Evolutionary conservation across 192 early-diverging fungal species (phyloP).

Genomic region (Glomus cerebriforme): DNA sequence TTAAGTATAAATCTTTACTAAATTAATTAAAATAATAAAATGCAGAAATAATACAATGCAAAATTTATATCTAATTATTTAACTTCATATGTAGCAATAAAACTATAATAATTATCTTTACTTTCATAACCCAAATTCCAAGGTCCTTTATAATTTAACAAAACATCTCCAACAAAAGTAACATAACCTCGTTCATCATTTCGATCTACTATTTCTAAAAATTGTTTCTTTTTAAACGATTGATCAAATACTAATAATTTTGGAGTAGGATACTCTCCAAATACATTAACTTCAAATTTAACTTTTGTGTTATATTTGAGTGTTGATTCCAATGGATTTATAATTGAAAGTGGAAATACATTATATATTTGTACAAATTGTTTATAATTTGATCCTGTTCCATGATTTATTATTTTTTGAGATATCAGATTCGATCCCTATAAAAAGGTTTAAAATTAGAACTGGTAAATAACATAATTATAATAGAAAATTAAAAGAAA

Average conservation of each 20-base stretch:
- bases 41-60: no score
- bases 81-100: neutral
- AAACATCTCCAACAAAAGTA: neutral
- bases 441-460: neutral
- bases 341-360: neutral
- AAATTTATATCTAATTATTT: constrained; percentile 1
- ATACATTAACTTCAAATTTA: constrained; percentile 26
- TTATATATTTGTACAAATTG: constrained; percentile 4
- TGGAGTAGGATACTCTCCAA: neutral
- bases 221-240: neutral
- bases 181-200: neutral
- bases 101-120: neutral
- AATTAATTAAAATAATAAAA: no score
- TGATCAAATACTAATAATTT: neutral
- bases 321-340: constrained; percentile 1
- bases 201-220: neutral
- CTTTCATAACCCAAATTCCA: constrained; percentile 5
- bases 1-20: no score
- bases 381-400: constrained; percentile 19
- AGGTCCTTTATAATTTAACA: neutral
- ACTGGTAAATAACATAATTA: neutral
- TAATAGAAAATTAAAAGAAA: neutral
- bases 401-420: constrained; percentile 5
- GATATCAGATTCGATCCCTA: neutral
- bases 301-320: neutral